Conservation (phyloP, 768 basidiomycete species). For the Inosperma sp. region DNA sequence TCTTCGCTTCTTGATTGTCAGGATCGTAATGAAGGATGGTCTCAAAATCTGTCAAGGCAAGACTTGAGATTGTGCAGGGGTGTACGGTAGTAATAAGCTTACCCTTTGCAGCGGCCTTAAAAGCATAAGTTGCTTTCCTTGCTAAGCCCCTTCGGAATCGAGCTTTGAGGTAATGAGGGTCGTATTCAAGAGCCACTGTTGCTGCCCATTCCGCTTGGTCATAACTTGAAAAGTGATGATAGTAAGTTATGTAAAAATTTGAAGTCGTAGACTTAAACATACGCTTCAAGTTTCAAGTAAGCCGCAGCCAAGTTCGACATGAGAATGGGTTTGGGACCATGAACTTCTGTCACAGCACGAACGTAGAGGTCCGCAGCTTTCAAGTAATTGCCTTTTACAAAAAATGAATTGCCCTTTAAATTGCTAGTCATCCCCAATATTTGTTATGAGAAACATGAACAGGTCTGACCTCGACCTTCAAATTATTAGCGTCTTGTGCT, state of each 20-base stretch:
- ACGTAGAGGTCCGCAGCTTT: conserved; percentile 28
- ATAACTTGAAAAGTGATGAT: conserved; percentile 22
- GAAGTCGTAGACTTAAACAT: conserved; percentile 5
- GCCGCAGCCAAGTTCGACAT: conserved; percentile 35
- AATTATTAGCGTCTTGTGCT: conserved; percentile 11
- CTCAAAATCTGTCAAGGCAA: conserved; percentile 22
- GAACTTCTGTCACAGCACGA: conserved; percentile 23
- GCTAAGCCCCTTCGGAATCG: conserved; percentile 39
- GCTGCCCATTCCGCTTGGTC: conserved; percentile 33
- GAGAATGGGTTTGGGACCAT: conserved; percentile 30
- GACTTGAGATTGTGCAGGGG: not conserved
- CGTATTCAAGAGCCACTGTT: conserved; percentile 29
- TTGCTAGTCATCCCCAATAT: not conserved
- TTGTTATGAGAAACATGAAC: not conserved
- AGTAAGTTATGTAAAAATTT: not conserved
- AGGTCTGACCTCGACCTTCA: conserved; percentile 17
- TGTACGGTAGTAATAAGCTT: not conserved
- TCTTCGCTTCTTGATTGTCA: conserved; percentile 16
- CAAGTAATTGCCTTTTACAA: conserved; percentile 28
- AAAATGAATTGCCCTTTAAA: conserved; percentile 31
- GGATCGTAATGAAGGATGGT: conserved; percentile 25
- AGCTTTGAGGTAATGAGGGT: conserved; percentile 34
- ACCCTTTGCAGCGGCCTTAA: conserved; percentile 29
- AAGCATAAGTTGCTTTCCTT: conserved; percentile 24
- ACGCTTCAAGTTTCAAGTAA: conserved; percentile 33